Conservation (phyloP, 495 filamentous ascomycete species). For the Cryomyces minteri region DNA sequence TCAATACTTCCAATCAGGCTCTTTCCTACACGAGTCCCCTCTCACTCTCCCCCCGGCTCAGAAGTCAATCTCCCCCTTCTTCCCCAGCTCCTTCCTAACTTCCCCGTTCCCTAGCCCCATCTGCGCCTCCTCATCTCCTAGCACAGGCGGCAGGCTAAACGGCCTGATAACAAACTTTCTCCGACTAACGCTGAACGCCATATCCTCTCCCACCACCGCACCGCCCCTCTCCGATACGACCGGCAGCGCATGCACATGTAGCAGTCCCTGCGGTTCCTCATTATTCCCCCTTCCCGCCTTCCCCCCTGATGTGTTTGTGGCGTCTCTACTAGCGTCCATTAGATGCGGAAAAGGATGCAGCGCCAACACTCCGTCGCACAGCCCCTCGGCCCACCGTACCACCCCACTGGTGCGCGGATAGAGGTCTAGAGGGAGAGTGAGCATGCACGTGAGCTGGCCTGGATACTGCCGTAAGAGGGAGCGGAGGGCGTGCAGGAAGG, state of each 20-base stretch:
- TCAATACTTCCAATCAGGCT: too few relatives aligned
- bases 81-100: too few relatives aligned
- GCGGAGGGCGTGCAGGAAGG: constrained; percentile 66
- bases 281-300: constrained; percentile 32
- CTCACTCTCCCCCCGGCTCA: too few relatives aligned
- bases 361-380: constrained; percentile 76
- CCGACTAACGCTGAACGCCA: constrained; percentile 76
- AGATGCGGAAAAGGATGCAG: constrained; percentile 63
- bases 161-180: constrained; percentile 72
- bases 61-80: too few relatives aligned
- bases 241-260: constrained; percentile 67
- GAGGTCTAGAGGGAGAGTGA: constrained; percentile 64
- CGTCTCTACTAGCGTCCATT: constrained; percentile 34
- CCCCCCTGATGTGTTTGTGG: constrained; percentile 21
- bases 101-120: constrained; percentile 16
- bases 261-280: constrained; percentile 69
- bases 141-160: constrained; percentile 79
- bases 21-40: too few relatives aligned
- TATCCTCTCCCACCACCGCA: constrained; percentile 59
- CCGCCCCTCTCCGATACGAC: constrained; percentile 78
- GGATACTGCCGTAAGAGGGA: constrained; percentile 51
- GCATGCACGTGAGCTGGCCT: constrained; percentile 47
- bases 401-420: constrained; percentile 64
- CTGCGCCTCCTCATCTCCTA: constrained; percentile 55
- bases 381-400: constrained; percentile 71